Evolutionary conservation across 2,329 filamentous ascomycete species (phyloP).

Genomic region (Penicillium sp.): DNA sequence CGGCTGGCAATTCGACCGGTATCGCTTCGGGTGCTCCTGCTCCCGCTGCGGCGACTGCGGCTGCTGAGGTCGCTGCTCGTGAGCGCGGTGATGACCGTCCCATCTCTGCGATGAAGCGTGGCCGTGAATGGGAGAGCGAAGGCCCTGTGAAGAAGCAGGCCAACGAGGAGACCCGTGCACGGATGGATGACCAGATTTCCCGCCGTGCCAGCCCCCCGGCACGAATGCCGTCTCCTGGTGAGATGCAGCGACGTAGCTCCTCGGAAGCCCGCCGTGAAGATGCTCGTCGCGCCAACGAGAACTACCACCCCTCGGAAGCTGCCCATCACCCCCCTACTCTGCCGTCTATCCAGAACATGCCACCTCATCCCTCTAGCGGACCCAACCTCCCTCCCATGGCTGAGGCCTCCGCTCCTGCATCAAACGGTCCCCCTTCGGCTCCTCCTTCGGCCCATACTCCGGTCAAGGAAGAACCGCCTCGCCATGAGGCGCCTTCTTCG

Average conservation of each 20-base stretch:
- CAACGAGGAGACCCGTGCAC: constrained; percentile 80
- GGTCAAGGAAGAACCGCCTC: constrained; percentile 53
- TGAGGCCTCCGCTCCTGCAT: constrained; percentile 39
- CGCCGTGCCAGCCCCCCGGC: constrained; percentile 62
- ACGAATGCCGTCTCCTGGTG: constrained; percentile 60
- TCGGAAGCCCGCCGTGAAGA: constrained; percentile 66
- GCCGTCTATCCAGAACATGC: constrained; percentile 47
- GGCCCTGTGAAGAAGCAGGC: constrained; percentile 70
- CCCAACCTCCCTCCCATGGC: constrained; percentile 57
- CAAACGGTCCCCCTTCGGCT: constrained; percentile 42
- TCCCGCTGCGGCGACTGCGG: constrained; percentile 61
- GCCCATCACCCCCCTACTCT: constrained; percentile 74
- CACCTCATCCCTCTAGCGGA: constrained; percentile 43
- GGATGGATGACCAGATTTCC: constrained; percentile 76
- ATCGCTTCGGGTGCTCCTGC: constrained; percentile 66
- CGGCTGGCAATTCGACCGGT: constrained; percentile 41
- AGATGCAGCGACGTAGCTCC: constrained; percentile 70
- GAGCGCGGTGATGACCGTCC: constrained; percentile 66
- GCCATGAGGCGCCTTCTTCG: constrained; percentile 47
- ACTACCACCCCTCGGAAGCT: constrained; percentile 87
- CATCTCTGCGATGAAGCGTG: constrained; percentile 73
- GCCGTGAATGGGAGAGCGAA: constrained; percentile 90
- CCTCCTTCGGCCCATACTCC: constrained; percentile 48
- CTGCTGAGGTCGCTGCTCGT: constrained; percentile 64
- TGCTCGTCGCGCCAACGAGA: constrained; percentile 67